Base-by-base conservation (phyloP, 2,329 filamentous ascomycete species). In the Penicillium sp. region DNA sequence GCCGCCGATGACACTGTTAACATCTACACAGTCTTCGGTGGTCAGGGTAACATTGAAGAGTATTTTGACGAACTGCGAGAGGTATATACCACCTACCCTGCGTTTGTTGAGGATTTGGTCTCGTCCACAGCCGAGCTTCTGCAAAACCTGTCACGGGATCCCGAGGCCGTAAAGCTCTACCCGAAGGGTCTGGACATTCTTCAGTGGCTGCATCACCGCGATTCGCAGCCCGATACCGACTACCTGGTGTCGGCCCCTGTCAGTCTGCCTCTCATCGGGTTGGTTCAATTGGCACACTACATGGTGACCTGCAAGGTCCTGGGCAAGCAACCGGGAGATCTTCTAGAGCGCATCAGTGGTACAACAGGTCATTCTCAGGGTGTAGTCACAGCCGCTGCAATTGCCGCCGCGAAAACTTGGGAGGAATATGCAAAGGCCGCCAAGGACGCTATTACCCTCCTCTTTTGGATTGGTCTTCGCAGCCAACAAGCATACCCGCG, bases 21-120 rank as follows among this genome's bases (percentile, higher is more conserved):
- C 65, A 84, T 99, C 59, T 99, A 96, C 79, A 92, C 87, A 63
- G 91, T 99, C 60, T 96, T 97, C 64, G 94, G 94, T 59, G 94
- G 94, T 6, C 94, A 99, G 74, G 94, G 94, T 66, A 99, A 99
- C 75, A 97, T 99, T 62, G 93, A 99, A 76, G 95, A 99, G 77
- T 99, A 99, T 77, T 99, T 99, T 68, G 93, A 99, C 65, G 94
- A 99, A 79, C 83, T 99, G 61, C 87, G 94, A 56, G 89, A 96
- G 72, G 84, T 97, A 58, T 93, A 93, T 79, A 86, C 81, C 66
- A 96, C 92, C 59, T 99, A 99, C 76, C 88, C 90, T 12, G 89
- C 89, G 26, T 95, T 99, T 64, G 85, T 97, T 5, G 88, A 90
- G 64, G 91, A 95, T 63, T 85, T 97, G 62, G 83, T 99, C 68